phyloP scores from a whole-genome alignment of 345 rosid species.

The Brassica napus region DNA sequence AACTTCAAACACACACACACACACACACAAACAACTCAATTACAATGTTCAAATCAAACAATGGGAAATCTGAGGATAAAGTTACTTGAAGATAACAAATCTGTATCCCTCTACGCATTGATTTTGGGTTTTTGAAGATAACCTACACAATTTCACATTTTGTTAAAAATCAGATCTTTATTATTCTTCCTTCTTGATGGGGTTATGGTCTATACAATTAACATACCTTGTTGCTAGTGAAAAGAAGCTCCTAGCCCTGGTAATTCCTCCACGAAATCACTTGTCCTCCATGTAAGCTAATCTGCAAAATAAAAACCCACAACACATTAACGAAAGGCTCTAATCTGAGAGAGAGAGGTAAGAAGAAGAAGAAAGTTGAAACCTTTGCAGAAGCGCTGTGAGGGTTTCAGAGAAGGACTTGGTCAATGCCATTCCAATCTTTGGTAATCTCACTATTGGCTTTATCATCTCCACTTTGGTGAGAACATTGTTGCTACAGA shows the following conservation, averaged over 20 bases:
- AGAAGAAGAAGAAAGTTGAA: conserved; percentile 23
- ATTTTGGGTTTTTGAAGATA: conserved; percentile 74
- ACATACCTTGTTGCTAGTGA: conserved; percentile 52
- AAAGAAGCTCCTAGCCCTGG: conserved; percentile 74
- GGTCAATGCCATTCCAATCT: conserved; percentile 84
- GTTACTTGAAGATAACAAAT: conserved; percentile 69
- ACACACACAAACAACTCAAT: not conserved
- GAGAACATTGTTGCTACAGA: conserved; percentile 28
- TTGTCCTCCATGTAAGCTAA: conserved; percentile 87
- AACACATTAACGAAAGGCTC: not conserved
- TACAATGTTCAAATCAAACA: not conserved
- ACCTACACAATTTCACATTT: conserved; percentile 42
- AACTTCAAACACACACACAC: conserved; percentile 46
- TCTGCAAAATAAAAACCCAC: conserved; percentile 38
- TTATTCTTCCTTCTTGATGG: not conserved
- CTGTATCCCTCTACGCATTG: conserved; percentile 84
- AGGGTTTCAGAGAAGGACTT: conserved; percentile 64
- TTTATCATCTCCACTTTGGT: conserved; percentile 67
- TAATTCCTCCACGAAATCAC: conserved; percentile 92
- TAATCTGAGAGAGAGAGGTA: not conserved
- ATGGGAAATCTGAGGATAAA: too few species aligned
- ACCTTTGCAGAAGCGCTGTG: conserved; percentile 82
- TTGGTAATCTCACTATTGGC: conserved; percentile 64
- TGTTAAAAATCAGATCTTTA: not conserved
- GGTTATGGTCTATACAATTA: not conserved